Conservation (phyloP, 2,329 filamentous ascomycete species). For the Raffaelea deltoideospora region DNA sequence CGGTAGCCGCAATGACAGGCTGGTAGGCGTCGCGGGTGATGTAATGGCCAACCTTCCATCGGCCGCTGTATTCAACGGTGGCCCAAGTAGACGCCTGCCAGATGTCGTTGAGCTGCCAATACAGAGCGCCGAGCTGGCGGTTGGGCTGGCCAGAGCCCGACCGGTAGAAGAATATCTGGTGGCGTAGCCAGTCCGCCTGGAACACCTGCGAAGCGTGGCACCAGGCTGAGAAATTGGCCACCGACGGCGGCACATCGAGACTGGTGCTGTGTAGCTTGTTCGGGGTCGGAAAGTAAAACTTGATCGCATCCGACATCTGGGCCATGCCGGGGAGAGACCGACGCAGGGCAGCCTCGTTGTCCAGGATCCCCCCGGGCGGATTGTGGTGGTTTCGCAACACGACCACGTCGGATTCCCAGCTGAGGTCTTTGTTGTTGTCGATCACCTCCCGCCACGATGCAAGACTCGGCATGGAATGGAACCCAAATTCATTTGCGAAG, state of each 20-base stretch:
- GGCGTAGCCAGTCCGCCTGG: conserved; percentile 47
- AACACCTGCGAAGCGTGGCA: conserved; percentile 47
- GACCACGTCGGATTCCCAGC: conserved; percentile 41
- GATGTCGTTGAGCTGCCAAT: conserved; percentile 52
- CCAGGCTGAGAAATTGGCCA: conserved; percentile 47
- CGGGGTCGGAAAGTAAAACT: conserved; percentile 41
- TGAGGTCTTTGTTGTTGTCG: conserved; percentile 27
- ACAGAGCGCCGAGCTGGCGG: conserved; percentile 42
- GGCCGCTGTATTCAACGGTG: conserved; percentile 44
- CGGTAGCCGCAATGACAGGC: conserved; percentile 42
- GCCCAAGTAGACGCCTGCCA: conserved; percentile 52
- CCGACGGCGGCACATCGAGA: conserved; percentile 7
- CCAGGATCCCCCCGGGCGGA: conserved; percentile 30
- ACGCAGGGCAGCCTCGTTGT: conserved; percentile 27
- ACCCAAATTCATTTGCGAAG: conserved; percentile 50
- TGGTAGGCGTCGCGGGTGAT: conserved; percentile 40
- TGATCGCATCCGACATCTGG: conserved; percentile 42
- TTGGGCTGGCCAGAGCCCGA: conserved; percentile 40
- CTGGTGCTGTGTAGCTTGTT: conserved; percentile 26
- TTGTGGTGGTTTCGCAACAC: conserved; percentile 45
- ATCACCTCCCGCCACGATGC: conserved; percentile 42
- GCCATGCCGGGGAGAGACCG: conserved; percentile 29
- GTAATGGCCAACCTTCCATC: conserved; percentile 49
- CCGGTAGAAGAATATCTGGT: conserved; percentile 46
- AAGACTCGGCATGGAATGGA: conserved; percentile 45